Evolutionary conservation across 306 rosid species (phyloP), one percentile per base, ranked within the genome.

Genomic region (Gillenia trifoliata): DNA sequence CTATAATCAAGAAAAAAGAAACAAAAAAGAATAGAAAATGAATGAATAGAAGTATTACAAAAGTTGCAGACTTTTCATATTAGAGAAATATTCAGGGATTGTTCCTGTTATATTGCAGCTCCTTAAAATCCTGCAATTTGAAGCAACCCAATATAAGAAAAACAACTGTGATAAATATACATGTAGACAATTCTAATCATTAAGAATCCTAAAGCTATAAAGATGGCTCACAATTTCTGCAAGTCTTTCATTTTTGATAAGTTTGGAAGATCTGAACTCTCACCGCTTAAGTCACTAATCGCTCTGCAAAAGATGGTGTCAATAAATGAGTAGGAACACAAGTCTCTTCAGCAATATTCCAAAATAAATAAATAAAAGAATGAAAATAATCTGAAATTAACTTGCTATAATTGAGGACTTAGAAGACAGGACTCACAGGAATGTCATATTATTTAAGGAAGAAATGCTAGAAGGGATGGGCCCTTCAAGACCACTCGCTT

Each of bases 271-370:
- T 11, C 41, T 20, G 82, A 69, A 28, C 65, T 72, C 66, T 57
- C 77, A 43, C 82, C 77, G 6, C 56, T 6, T 49, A 82, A 64
- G 74, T 82, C 85, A 69, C 82, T 75, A 57, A 82, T 69, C 45
- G 74, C 64, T 71, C 85, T 82, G 74, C 70, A 74, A 31, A 28
- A 57, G 73, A 64, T 47, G 19, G 57, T 11, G 26, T 31, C 55
- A 64, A 17, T 8, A 62, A 34, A 57, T 22, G 29, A 22, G 4
- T 22, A 52, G 30, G 25, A 26, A 22, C 28, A 25, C 20, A 77
- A 43, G 60, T 64, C 16, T 40, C 12, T 29, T 19, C 3, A 31
- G 26, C 17, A 56, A 54, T 0, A 7, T 26, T 65, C 17, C 29
- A 4, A 20, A 19, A 49, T 63, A 19, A 15, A 4, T 9, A 50